These are phyloP conservation scores for Sphagnum magellanicum DNA, from an alignment of 228 moss, liverwort and hornwort species.

Conservation along the genomic window DNA sequence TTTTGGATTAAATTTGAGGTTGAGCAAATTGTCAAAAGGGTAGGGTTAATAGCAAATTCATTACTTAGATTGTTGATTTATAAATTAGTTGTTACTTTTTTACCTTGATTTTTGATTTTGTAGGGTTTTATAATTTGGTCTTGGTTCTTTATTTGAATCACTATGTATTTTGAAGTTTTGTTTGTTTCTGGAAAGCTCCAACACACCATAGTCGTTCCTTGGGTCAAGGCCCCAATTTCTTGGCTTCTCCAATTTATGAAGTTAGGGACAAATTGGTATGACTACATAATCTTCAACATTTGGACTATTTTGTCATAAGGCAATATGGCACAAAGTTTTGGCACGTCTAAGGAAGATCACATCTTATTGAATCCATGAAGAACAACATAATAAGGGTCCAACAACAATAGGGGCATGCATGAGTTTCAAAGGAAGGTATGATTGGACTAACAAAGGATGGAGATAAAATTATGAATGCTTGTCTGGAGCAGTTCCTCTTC, in stretches of 20 bases:
- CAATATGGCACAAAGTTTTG: background rate
- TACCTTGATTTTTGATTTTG: no score
- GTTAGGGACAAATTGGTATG: background rate
- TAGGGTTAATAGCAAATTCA: no score
- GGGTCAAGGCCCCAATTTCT: background rate
- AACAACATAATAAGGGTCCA: conserved; percentile 6
- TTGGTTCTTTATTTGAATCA: no score
- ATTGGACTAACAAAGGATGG: conserved; percentile 15
- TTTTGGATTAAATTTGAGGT: background rate
- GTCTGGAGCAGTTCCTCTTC: conserved; percentile 42
- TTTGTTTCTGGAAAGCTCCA: no score
- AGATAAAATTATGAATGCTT: conserved; percentile 26
- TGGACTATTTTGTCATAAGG: background rate
- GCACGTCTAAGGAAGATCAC: background rate
- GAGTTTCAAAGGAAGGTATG: conserved; percentile 5
- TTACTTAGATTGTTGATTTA: no score
- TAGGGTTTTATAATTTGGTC: no score
- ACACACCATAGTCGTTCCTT: conserved; percentile 5
- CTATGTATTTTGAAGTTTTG: no score
- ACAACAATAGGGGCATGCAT: conserved; percentile 16
- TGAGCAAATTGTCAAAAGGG: no score
- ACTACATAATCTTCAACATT: background rate
- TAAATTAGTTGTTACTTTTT: no score
- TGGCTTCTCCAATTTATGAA: background rate
- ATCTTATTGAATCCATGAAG: background rate